Evolutionary conservation across 2,329 filamentous ascomycete genomes (phyloP).

Genomic region (Elsinoe fawcettii): DNA sequence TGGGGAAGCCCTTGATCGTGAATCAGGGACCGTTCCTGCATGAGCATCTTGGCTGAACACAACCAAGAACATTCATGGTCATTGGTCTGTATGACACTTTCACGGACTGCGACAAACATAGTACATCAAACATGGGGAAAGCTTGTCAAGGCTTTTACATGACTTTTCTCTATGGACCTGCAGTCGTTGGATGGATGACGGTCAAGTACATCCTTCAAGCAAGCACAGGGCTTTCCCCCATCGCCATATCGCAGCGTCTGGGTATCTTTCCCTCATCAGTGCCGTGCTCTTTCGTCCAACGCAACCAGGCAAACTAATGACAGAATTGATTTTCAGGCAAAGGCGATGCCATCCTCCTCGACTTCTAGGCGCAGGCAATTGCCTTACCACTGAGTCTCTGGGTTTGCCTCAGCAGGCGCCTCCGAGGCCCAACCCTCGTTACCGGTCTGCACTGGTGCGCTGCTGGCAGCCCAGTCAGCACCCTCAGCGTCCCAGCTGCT

Average conservation of each 20-base stretch:
- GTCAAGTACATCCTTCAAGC: constrained; percentile 79
- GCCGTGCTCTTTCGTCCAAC: constrained; percentile 51
- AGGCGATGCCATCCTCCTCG: neutral
- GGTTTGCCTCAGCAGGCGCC: constrained; percentile 29
- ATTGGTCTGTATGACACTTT: neutral
- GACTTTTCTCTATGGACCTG: constrained; percentile 10
- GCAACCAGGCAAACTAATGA: constrained; percentile 20
- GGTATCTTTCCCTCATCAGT: constrained; percentile 99
- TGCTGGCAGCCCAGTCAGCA: constrained; percentile 61
- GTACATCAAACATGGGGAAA: constrained; percentile 14
- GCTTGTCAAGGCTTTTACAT: constrained; percentile 16
- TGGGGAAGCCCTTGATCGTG: constrained; percentile 11
- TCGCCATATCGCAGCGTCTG: constrained; percentile 41
- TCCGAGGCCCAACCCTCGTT: constrained; percentile 46
- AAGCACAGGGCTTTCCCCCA: constrained; percentile 98
- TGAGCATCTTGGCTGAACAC: neutral
- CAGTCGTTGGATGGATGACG: constrained; percentile 51
- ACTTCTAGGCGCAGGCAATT: constrained; percentile 1
- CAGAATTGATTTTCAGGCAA: constrained; percentile 9
- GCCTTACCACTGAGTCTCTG: constrained; percentile 41
- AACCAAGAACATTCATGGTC: neutral
- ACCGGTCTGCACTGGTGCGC: constrained; percentile 38
- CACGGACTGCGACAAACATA: neutral
- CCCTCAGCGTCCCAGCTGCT: constrained; percentile 58
- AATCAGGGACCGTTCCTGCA: constrained; percentile 12